Evolutionary conservation across 1,139 yeast genomes (phyloP).

Genomic region (Yamadazyma taylorii): DNA sequence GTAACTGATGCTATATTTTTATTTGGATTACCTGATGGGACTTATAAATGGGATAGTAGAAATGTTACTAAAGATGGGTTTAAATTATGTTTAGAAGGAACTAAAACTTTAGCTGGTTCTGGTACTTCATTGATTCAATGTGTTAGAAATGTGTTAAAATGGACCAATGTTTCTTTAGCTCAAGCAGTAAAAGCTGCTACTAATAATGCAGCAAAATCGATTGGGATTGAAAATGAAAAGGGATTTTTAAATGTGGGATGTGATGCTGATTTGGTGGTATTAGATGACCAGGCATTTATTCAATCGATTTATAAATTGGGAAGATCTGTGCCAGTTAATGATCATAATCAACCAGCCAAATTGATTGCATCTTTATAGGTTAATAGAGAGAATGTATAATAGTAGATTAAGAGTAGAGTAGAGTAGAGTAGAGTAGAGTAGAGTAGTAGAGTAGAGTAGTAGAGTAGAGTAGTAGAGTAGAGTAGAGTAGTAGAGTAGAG

Average conservation of each 20-base stretch:
- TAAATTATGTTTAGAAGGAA: slow-evolving; percentile 50
- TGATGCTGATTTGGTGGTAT: slow-evolving; percentile 59
- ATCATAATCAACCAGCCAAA: slow-evolving; percentile 21
- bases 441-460: neutral
- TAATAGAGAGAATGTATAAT: neutral
- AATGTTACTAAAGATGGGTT: slow-evolving; percentile 51
- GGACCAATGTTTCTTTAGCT: slow-evolving; percentile 53
- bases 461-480: neutral
- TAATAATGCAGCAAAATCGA: slow-evolving; percentile 53
- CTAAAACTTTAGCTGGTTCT: slow-evolving; percentile 63
- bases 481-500: no score
- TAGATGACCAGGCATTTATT: slow-evolving; percentile 47
- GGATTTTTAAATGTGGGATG: slow-evolving; percentile 57
- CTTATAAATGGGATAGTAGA: slow-evolving; percentile 51
- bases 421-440: neutral
- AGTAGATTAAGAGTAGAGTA: neutral
- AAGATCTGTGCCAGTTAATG: slow-evolving; percentile 19
- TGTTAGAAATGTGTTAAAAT: slow-evolving; percentile 51
- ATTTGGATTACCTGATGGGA: slow-evolving; percentile 53
- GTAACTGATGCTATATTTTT: slow-evolving; percentile 66
- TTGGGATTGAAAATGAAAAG: slow-evolving; percentile 44
- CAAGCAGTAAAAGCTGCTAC: slow-evolving; percentile 60
- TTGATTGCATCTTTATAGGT: slow-evolving; percentile 21
- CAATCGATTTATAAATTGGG: slow-evolving; percentile 55
- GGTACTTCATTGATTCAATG: slow-evolving; percentile 59